Evolutionary conservation across 2,329 filamentous ascomycete species (phyloP).

Genomic region (Drechslera avenae): DNA sequence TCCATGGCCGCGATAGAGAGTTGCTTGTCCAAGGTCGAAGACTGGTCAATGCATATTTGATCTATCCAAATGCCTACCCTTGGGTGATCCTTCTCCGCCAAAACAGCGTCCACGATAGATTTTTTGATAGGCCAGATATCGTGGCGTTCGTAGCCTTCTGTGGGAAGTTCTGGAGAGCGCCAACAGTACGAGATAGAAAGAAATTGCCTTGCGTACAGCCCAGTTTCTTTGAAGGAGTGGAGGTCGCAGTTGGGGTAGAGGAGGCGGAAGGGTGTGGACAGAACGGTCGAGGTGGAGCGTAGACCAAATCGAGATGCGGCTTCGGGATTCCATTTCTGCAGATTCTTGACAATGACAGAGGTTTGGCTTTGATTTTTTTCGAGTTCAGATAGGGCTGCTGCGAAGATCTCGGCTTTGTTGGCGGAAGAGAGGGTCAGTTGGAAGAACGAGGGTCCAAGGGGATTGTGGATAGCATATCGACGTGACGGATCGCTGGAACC

Average conservation of each 20-base stretch:
- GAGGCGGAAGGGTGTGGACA: slow-evolving; percentile 18
- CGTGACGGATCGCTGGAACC: neutral
- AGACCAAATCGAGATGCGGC: neutral
- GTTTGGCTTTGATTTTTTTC: neutral
- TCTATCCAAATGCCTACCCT: slow-evolving; percentile 25
- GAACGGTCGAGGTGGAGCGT: slow-evolving; percentile 8
- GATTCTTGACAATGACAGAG: slow-evolving; percentile 4
- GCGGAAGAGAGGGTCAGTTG: neutral
- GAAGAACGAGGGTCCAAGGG: neutral
- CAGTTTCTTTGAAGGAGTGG: slow-evolving; percentile 6
- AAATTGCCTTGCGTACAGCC: slow-evolving; percentile 13
- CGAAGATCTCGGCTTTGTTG: neutral
- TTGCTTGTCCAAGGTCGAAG: slow-evolving; percentile 4
- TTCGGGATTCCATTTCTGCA: slow-evolving; percentile 5
- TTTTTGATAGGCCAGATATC: slow-evolving; percentile 20
- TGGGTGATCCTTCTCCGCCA: slow-evolving; percentile 16
- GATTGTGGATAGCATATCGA: neutral
- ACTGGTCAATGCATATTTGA: slow-evolving; percentile 21
- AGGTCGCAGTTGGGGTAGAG: slow-evolving; percentile 7
- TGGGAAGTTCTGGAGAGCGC: slow-evolving; percentile 11
- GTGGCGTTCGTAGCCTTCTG: slow-evolving; percentile 8
- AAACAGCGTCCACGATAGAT: slow-evolving; percentile 15
- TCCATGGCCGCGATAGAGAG: slow-evolving; percentile 21
- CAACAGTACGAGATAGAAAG: slow-evolving; percentile 23
- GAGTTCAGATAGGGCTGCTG: neutral